Base-by-base conservation (phyloP, 192 early-diverging fungal genomes). In the Backusella circina region DNA sequence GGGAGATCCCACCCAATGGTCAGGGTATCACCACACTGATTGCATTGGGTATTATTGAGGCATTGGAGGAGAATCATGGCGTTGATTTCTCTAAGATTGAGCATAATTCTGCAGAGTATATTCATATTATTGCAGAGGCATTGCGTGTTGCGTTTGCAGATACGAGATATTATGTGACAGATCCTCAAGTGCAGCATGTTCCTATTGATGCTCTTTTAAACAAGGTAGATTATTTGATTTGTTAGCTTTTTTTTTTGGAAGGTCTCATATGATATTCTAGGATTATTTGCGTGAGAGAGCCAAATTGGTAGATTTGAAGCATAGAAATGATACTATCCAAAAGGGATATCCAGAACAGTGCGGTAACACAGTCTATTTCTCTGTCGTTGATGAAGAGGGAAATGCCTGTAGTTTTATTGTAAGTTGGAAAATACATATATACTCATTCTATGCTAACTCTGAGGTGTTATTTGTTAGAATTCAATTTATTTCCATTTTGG, bases 381-480 rank as follows among this genome's bases (percentile, higher is more conserved):
- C 87, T 8, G 90, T 92, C 3, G 89, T 90, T 3, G 94, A 95
- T 76, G 75, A 76, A 41, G 87, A 93, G 64, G 94, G 94, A 51
- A 94, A 94, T 74, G 94, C 94, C 12, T 94, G 93, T 83, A 90
- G 88, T 79, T 93, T 93, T 77, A 91, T 95, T 68, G 84, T 85
- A 83, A 80, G 83, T 3, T 26, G 26, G 26, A 6, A 12, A 8
- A 28, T 61, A 61, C 26, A 8, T 12, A 61, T 23, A 0, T 28
- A 3, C 23, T 28, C 10, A 61, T 61, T n/a, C 0, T 9, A 28
- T 28, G 15, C 39, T 16, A 41, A 41, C 15, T 41, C 5, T 41
- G 10, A 9, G 6, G 0, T 37, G 8, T 37, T 9, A 6, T 10
- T 41, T 21, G 68, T 47, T 75, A 85, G 79, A 89, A 85, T 80